Evolutionary conservation across 345 rosid species (phyloP), one percentile per base, ranked within the genome.

Genomic region (Sapria himalayana): DNA sequence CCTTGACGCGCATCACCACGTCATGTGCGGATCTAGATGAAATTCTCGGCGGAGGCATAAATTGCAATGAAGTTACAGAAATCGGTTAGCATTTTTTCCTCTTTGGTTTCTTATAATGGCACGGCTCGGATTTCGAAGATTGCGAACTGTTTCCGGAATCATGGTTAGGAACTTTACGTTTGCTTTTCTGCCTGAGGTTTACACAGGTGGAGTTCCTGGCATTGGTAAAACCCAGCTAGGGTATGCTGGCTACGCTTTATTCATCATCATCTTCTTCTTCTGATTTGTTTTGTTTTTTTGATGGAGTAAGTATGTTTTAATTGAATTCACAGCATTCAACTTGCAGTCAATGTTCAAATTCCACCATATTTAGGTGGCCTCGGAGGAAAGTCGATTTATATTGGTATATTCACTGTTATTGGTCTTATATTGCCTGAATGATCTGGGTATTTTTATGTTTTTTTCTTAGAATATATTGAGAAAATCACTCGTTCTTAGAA

Each of bases 181-280:
- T n/a, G n/a, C n/a, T n/a, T n/a, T n/a, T n/a, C n/a, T n/a, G n/a
- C n/a, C n/a, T n/a, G n/a, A n/a, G n/a, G n/a, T 53, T 14, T 29
- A 17, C 49, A 15, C 45, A 72, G 93, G 93, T 55, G 93, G 86
- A 2, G 74, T 76, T 14, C 97, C 97, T 0, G 93, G 94, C 32
- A 86, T 86, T 34, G 93, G 94, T 54, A 86, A 86, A 71, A 86
- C 97, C 21, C 97, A 86, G 63, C 49, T 86, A 39, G 97, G 94
- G 94, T 78, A 72, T 50, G 50, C n/a, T n/a, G 18, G 25, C 31
- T 50, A 6, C 32, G 55, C 11, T 42, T 43, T 37, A 20, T 59
- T 27, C 57, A 29, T 7, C 49, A 41, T 24, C 48, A 35, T 29
- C 15, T 39, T 50, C 15, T 20, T 19, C 43, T 16, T 37, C n/a